A percentile compares a stretch with the other conserved stretches of the same genome.
These are phyloP conservation scores for Prosopis cineraria DNA, from an alignment of 306 rosid genomes.

Conservation along the genomic window DNA sequence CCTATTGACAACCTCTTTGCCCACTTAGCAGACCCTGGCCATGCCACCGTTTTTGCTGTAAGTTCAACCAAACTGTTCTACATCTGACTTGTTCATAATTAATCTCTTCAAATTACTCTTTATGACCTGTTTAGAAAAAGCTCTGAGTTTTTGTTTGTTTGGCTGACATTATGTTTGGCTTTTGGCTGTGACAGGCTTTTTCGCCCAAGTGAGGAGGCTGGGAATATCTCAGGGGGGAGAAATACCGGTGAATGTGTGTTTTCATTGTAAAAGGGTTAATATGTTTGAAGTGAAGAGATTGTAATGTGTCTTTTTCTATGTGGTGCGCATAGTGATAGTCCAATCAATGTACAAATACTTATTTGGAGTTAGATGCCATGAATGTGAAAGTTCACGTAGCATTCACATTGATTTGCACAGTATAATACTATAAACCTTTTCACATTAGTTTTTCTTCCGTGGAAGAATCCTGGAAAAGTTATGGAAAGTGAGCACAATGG, in stretches of 20 bases:
- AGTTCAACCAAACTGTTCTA: constrained; percentile 22
- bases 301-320: constrained; percentile 22
- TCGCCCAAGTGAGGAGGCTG: constrained; percentile 56
- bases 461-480: not conserved
- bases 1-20: constrained; percentile 79
- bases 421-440: no score
- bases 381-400: constrained; percentile 31
- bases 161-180: no score
- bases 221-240: not conserved
- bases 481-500: not conserved
- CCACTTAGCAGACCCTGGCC: constrained; percentile 79
- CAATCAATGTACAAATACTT: constrained; percentile 46
- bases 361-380: constrained; percentile 30
- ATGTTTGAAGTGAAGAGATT: not conserved
- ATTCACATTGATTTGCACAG: not conserved
- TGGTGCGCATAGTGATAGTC: constrained; percentile 32
- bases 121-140: no score
- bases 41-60: constrained; percentile 72
- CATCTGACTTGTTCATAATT: not conserved
- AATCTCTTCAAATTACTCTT: not conserved
- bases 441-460: no score
- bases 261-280: not conserved
- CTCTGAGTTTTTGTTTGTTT: no score
- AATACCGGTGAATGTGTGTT: not conserved
- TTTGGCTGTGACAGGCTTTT: constrained; percentile 50